A percentile compares a stretch with the other conserved stretches of the same genome.
These are phyloP conservation scores for Lagenaria siceraria DNA, from an alignment of 306 rosid species.

Conservation along the genomic window DNA sequence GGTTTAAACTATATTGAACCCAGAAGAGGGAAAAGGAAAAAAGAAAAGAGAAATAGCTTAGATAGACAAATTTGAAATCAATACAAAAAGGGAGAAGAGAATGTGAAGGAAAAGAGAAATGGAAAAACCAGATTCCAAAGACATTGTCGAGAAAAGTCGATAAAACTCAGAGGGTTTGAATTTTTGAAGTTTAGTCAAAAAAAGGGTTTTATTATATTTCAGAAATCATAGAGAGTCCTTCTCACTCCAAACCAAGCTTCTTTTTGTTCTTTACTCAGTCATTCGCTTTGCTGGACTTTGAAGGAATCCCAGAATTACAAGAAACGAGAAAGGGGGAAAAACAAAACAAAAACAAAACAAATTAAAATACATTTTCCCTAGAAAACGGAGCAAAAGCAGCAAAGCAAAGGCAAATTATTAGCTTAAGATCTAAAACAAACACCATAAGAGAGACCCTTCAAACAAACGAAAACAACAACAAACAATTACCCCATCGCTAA, in stretches of 20 bases:
- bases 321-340: background rate
- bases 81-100: constrained; percentile 12
- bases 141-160: constrained; percentile 56
- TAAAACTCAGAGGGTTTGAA: constrained; percentile 47
- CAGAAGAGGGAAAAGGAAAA: constrained; percentile 8
- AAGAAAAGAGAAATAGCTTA: background rate
- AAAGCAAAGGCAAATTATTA: constrained; percentile 11
- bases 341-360: background rate
- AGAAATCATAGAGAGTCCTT: constrained; percentile 10
- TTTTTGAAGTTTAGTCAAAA: constrained; percentile 23
- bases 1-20: constrained; percentile 17
- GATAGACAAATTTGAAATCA: constrained; percentile 12
- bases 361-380: background rate
- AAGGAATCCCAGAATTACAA: constrained; percentile 14
- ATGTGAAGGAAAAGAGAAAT: constrained; percentile 13
- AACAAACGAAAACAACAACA: background rate
- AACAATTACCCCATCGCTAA: background rate
- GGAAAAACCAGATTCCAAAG: constrained; percentile 45
- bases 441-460: background rate
- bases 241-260: constrained; percentile 32
- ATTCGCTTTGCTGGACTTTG: constrained; percentile 21
- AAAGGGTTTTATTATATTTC: constrained; percentile 18
- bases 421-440: constrained; percentile 35
- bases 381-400: constrained; percentile 6
- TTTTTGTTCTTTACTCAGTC: constrained; percentile 24